phyloP scores from a whole-genome alignment of 2,329 filamentous ascomycete species.

The Penicillium sp. region DNA sequence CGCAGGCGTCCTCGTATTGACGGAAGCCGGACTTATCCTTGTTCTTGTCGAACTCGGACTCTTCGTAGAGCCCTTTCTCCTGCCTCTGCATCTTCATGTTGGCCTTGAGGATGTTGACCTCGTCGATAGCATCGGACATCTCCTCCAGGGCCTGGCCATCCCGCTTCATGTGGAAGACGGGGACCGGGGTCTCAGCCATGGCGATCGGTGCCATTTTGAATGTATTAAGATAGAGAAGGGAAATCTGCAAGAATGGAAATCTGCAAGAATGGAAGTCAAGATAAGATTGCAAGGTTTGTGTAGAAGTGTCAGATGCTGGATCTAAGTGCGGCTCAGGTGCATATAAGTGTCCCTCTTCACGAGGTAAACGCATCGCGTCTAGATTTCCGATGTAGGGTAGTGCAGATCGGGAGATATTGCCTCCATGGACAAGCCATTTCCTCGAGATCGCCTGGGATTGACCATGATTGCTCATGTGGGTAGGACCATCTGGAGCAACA shows the following conservation, averaged over 20 bases:
- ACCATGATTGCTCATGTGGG: constrained; percentile 14
- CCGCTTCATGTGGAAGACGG: constrained; percentile 40
- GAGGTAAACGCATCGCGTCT: constrained; percentile 12
- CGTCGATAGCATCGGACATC: constrained; percentile 55
- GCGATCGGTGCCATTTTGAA: constrained; percentile 31
- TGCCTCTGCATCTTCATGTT: constrained; percentile 46
- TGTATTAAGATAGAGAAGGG: not conserved
- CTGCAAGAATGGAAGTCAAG: not conserved
- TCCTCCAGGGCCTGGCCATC: constrained; percentile 56
- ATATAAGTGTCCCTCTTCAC: constrained; percentile 11
- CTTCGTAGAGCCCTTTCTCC: constrained; percentile 43
- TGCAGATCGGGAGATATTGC: constrained; percentile 1
- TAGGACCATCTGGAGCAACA: constrained; percentile 14
- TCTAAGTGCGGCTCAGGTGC: constrained; percentile 7
- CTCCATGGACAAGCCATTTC: not conserved
- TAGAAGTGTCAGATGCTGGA: not conserved
- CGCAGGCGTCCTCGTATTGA: constrained; percentile 76
- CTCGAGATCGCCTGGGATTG: constrained; percentile 1
- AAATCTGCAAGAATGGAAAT: not conserved
- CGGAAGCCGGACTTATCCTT: constrained; percentile 79
- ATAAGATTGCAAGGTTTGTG: constrained; percentile 1
- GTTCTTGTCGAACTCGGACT: constrained; percentile 63
- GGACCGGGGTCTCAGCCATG: constrained; percentile 19
- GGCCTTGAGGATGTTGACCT: constrained; percentile 57
- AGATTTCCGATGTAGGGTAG: constrained; percentile 16